Conservation (phyloP, 148 eudicot genomes). For the Vaccinium vitisidaea region DNA sequence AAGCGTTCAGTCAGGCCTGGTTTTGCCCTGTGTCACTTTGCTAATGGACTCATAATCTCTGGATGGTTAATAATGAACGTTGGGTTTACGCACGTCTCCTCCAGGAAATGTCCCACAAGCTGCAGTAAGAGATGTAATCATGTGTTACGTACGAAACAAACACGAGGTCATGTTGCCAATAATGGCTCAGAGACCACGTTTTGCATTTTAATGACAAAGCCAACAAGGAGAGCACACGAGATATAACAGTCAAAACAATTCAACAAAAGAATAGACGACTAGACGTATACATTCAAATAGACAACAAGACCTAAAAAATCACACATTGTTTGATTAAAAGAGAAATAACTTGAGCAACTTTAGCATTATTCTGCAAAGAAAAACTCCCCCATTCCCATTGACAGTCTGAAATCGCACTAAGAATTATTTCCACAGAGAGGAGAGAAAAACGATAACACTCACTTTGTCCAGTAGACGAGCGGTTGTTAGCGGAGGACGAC, state of each 20-base stretch:
- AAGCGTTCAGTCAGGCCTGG: conserved; percentile 91
- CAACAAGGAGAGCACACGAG: not conserved
- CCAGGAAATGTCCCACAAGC: conserved; percentile 96
- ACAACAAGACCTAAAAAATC: not conserved
- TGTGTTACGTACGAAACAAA: not conserved
- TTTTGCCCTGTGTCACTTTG: conserved; percentile 95
- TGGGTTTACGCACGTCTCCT: conserved; percentile 88
- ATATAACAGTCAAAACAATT: not conserved
- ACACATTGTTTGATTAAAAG: not conserved
- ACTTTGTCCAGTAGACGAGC: conserved; percentile 87
- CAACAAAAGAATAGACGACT: not conserved
- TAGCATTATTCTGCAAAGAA: not conserved
- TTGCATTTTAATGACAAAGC: not conserved
- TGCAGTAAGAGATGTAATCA: conserved; percentile 30
- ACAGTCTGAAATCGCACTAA: not conserved
- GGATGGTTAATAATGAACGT: conserved; percentile 90
- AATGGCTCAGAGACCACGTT: not conserved
- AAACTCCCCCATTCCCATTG: not conserved
- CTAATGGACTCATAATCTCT: conserved; percentile 94
- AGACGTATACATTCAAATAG: not conserved
- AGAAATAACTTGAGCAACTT: not conserved
- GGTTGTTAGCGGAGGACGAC: conserved; percentile 94
- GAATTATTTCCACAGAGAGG: not conserved
- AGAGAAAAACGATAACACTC: conserved; percentile 13
- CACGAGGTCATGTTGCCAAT: not conserved